A percentile compares a stretch with the other conserved stretches of the same genome.
phyloP scores from a whole-genome alignment of 352 stramenopile species.

The Lagenidium sp. region DNA sequence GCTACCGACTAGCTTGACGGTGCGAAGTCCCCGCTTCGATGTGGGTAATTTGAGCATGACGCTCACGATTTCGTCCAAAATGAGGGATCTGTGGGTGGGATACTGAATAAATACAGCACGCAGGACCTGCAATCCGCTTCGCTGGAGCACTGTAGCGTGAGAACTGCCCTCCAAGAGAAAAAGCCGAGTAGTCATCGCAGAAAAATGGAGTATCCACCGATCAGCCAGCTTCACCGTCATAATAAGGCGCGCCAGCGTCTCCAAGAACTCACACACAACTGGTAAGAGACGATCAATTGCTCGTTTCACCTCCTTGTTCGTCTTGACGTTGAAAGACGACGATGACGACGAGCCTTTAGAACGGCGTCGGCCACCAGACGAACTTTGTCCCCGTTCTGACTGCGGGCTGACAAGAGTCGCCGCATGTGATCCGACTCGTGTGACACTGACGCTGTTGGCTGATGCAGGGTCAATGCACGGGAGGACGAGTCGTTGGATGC shows the following conservation, averaged over 20 bases:
- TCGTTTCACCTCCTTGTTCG: slow-evolving; percentile 37
- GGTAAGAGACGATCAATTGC: slow-evolving; percentile 52
- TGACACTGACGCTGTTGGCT: slow-evolving; percentile 16
- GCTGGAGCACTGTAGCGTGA: slow-evolving; percentile 52
- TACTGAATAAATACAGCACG: slow-evolving; percentile 64
- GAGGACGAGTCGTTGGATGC: slow-evolving; percentile 45
- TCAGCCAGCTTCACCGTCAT: slow-evolving; percentile 63
- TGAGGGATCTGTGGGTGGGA: slow-evolving; percentile 34
- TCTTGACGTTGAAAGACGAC: slow-evolving; percentile 22
- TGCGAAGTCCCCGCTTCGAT: slow-evolving; percentile 58
- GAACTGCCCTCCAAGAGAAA: slow-evolving; percentile 61
- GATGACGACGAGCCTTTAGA: no score
- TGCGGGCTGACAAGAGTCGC: no score
- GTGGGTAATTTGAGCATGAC: slow-evolving; percentile 76
- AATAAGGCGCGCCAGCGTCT: slow-evolving; percentile 52
- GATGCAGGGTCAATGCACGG: slow-evolving; percentile 58
- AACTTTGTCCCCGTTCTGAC: not conserved
- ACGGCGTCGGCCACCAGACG: not conserved
- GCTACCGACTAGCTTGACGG: slow-evolving; percentile 50
- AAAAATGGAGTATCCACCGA: slow-evolving; percentile 65
- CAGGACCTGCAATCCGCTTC: slow-evolving; percentile 45
- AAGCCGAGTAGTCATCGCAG: slow-evolving; percentile 51
- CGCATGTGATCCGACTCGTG: no score
- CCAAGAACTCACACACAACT: slow-evolving; percentile 63
- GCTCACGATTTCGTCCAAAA: slow-evolving; percentile 62